Conservation (phyloP, 352 stramenopile species). For the Phytopythium cucurbitacearum region DNA sequence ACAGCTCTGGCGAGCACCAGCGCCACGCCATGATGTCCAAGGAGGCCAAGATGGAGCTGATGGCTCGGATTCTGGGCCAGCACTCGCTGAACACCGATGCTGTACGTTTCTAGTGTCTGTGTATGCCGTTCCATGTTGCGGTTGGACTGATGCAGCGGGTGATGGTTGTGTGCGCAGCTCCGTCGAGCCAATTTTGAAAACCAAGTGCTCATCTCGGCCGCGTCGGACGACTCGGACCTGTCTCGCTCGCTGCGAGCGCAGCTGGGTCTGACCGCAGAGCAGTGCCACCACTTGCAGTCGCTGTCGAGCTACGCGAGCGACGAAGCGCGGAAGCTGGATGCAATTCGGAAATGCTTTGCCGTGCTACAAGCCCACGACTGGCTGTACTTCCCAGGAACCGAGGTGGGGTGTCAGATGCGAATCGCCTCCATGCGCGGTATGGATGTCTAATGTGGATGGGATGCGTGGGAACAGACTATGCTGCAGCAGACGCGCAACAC, state of each 20-base stretch:
- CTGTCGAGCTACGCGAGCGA: constrained; percentile 44
- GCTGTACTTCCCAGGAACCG: constrained; percentile 80
- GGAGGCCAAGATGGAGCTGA: constrained; percentile 79
- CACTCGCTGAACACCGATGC: constrained; percentile 72
- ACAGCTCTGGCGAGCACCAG: constrained; percentile 71
- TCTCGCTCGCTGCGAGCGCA: constrained; percentile 46
- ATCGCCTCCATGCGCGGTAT: neutral
- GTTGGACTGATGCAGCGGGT: neutral
- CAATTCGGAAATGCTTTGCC: constrained; percentile 85
- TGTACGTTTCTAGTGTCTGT: constrained; percentile 22
- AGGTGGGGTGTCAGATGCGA: constrained; percentile 35
- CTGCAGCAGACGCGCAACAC: constrained; percentile 73
- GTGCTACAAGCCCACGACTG: constrained; percentile 79
- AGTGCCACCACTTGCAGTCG: constrained; percentile 54
- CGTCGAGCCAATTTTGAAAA: constrained; percentile 80
- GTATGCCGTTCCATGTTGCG: neutral
- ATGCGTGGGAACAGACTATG: constrained; percentile 35
- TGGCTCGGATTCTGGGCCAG: constrained; percentile 72
- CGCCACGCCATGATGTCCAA: constrained; percentile 82
- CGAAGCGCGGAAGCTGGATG: constrained; percentile 71
- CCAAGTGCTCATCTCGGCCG: constrained; percentile 65
- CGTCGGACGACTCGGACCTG: constrained; percentile 55
- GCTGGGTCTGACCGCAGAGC: constrained; percentile 62
- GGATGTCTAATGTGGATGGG: neutral
- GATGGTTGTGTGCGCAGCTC: constrained; percentile 33